Percentiles rank a stretch among this genome's conserved stretches.
Evolutionary conservation across 345 rosid genomes (phyloP).

Genomic region (Carallia brachiata): DNA sequence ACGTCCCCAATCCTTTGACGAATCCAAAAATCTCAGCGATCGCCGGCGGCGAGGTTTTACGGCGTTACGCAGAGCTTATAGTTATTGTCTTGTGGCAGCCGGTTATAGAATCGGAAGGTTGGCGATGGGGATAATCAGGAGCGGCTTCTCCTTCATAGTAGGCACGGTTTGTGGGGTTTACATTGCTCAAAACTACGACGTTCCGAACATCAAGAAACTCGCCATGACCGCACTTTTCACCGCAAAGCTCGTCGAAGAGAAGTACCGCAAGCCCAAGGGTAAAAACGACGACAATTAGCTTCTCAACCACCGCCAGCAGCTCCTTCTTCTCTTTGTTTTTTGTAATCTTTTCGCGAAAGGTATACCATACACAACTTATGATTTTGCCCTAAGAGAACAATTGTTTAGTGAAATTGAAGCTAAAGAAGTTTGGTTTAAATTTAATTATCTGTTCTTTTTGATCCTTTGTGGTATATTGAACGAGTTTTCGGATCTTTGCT

Average conservation of each 20-base stretch:
- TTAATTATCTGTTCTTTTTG: too few species aligned
- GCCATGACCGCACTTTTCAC: constrained; percentile 41
- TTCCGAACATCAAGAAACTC: constrained; percentile 72
- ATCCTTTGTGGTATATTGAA: too few species aligned
- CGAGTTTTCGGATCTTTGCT: too few species aligned
- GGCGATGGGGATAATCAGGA: constrained; percentile 70
- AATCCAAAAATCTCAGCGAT: too few species aligned
- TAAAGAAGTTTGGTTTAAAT: too few species aligned
- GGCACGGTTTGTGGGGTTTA: constrained; percentile 74
- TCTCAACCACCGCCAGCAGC: not conserved
- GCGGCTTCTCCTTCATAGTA: constrained; percentile 55
- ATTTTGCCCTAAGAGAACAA: not conserved
- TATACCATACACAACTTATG: not conserved
- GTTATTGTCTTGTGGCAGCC: not conserved
- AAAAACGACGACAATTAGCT: constrained; percentile 31
- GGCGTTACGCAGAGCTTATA: too few species aligned
- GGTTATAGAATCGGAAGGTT: not conserved
- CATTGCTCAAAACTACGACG: constrained; percentile 83
- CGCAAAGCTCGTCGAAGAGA: constrained; percentile 60
- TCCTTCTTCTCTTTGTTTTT: not conserved
- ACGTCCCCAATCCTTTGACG: too few species aligned
- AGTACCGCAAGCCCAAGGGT: constrained; percentile 64
- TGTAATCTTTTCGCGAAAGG: not conserved
- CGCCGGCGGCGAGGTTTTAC: too few species aligned
- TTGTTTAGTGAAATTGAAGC: not conserved